These are phyloP conservation scores for Vitis hybrid DNA, from an alignment of 177 flowering plant species.

Conservation along the genomic window DNA sequence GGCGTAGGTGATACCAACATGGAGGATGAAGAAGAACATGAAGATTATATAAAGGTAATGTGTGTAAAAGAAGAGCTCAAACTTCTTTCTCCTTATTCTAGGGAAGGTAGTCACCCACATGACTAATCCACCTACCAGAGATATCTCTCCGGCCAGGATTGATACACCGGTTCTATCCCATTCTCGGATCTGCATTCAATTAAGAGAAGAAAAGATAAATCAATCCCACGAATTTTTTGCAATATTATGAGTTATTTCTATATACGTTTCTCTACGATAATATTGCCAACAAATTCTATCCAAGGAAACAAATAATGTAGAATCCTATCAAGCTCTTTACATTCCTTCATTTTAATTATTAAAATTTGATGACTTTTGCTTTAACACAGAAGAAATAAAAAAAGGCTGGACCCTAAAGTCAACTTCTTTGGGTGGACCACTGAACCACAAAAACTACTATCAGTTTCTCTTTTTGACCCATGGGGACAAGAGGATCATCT, in stretches of 20 bases:
- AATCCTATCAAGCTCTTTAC: too few relatives aligned
- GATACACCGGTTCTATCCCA: conserved; percentile 53
- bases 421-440: not conserved
- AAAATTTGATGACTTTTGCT: too few relatives aligned
- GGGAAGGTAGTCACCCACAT: conserved; percentile 70
- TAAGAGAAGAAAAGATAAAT: not conserved
- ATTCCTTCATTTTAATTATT: too few relatives aligned
- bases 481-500: not conserved
- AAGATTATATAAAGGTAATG: conserved; percentile 72
- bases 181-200: conserved; percentile 53
- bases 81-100: conserved; percentile 52
- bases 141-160: conserved; percentile 71
- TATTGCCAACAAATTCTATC: too few relatives aligned
- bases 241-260: too few relatives aligned
- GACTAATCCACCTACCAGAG: conserved; percentile 48
- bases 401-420: too few relatives aligned
- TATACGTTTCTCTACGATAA: too few relatives aligned
- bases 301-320: too few relatives aligned
- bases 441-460: not conserved
- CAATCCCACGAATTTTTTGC: not conserved
- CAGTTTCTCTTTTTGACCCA: not conserved
- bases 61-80: conserved; percentile 81
- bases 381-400: too few relatives aligned
- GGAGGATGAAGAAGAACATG: conserved; percentile 65
- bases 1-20: conserved; percentile 54